phyloP scores from a whole-genome alignment of 2,329 filamentous ascomycete species.

The Hortaea sp. region DNA sequence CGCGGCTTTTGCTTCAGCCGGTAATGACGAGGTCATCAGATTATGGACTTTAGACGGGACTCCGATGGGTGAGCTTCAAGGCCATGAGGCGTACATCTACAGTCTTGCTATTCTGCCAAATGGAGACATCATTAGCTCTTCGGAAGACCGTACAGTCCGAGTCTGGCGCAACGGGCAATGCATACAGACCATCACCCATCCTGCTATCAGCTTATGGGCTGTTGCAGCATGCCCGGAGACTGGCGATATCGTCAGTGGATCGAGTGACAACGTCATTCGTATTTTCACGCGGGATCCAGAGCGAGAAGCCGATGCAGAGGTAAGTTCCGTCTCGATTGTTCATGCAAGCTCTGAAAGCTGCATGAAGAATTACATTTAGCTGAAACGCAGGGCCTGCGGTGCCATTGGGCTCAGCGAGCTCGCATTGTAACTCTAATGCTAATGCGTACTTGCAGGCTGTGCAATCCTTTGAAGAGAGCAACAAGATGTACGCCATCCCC shows the following conservation, averaged over 20 bases:
- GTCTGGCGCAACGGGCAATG: conserved; percentile 79
- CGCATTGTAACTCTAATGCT: not conserved
- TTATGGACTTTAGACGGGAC: conserved; percentile 76
- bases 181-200: conserved; percentile 91
- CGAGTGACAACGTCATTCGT: conserved; percentile 77
- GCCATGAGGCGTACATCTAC: conserved; percentile 94
- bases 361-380: not conserved
- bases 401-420: not conserved
- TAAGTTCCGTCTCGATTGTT: conserved; percentile 16
- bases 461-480: conserved; percentile 65
- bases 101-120: conserved; percentile 66
- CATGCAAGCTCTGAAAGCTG: too few relatives aligned
- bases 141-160: conserved; percentile 86
- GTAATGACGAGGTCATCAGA: conserved; percentile 82
- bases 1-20: conserved; percentile 87
- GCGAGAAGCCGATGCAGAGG: conserved; percentile 58
- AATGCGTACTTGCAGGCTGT: conserved; percentile 29
- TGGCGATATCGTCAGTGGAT: conserved; percentile 87
- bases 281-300: conserved; percentile 68
- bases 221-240: conserved; percentile 73
- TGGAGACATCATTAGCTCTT: conserved; percentile 81
- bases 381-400: not conserved
- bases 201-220: conserved; percentile 91
- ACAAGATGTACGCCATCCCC: conserved; percentile 27
- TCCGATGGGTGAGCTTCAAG: conserved; percentile 65